Percentiles rank a stretch among this genome's conserved stretches.
Evolutionary conservation across 192 early-diverging fungal genomes (phyloP).

Genomic region (Podila epicladia): DNA sequence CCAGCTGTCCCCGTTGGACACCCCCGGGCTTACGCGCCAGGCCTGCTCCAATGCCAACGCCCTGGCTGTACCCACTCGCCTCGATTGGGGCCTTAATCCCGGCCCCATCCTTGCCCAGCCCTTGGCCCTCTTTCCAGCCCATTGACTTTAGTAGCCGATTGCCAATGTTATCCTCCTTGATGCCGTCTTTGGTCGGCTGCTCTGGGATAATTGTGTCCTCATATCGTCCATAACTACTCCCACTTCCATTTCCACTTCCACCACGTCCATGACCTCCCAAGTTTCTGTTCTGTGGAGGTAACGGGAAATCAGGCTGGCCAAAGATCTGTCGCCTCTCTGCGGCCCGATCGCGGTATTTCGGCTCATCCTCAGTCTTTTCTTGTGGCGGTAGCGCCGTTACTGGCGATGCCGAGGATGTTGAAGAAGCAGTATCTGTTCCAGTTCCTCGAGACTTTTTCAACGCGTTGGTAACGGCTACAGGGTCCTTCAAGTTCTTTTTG

Average conservation of each 20-base stretch:
- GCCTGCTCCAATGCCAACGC: conserved; percentile 57
- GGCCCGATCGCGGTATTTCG: conserved; percentile 69
- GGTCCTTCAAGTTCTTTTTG: conserved; percentile 55
- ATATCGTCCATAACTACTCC: background rate
- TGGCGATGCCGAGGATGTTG: background rate
- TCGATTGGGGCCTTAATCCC: conserved; percentile 63
- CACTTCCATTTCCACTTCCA: conserved; percentile 1
- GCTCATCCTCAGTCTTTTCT: conserved; percentile 20
- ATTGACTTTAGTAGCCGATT: conserved; percentile 67
- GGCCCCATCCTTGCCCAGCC: conserved; percentile 59
- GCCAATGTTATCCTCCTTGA: conserved; percentile 70
- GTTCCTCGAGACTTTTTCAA: conserved; percentile 24
- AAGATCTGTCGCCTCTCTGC: conserved; percentile 69
- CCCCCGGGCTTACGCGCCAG: conserved; percentile 22
- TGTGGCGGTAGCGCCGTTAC: background rate
- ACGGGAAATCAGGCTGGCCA: conserved; percentile 62
- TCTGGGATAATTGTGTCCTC: conserved; percentile 33
- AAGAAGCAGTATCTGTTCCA: background rate
- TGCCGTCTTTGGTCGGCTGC: conserved; percentile 56
- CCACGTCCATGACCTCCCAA: conserved; percentile 18
- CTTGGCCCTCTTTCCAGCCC: conserved; percentile 77
- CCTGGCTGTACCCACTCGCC: conserved; percentile 52
- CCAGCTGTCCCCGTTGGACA: background rate
- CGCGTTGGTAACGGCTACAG: conserved; percentile 13
- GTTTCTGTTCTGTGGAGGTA: conserved; percentile 14